Conservation (phyloP, 495 filamentous ascomycete species). For the Penicillium paradoxum region DNA sequence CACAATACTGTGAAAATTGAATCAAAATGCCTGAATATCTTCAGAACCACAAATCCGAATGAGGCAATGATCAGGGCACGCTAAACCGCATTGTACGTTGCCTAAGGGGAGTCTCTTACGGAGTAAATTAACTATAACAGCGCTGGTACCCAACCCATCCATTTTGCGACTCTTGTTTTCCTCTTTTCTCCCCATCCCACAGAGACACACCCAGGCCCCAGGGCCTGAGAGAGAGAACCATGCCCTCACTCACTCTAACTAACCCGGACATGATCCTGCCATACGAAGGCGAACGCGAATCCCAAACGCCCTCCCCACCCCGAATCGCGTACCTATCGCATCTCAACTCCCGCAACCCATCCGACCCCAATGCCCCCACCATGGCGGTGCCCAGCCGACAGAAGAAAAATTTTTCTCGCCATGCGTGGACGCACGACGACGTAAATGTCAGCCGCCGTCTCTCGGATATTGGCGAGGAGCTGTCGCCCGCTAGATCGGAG, state of each 20-base stretch:
- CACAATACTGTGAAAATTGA: not conserved
- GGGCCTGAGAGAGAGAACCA: conserved; percentile 12
- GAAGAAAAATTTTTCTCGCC: conserved; percentile 40
- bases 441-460: conserved; percentile 57
- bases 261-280: conserved; percentile 94
- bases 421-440: conserved; percentile 48
- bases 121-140: conserved; percentile 3
- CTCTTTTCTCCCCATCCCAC: conserved; percentile 1
- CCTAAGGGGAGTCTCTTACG: conserved; percentile 13
- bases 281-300: conserved; percentile 51
- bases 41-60: conserved; percentile 11
- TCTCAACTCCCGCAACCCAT: conserved; percentile 26
- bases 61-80: conserved; percentile 26
- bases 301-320: conserved; percentile 46
- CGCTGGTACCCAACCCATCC: not conserved
- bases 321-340: conserved; percentile 37
- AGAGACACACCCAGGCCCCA: conserved; percentile 6
- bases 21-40: not conserved
- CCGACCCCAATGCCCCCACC: conserved; percentile 16
- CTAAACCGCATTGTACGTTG: conserved; percentile 19
- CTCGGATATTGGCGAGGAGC: conserved; percentile 68
- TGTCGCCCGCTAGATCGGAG: conserved; percentile 26
- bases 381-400: conserved; percentile 12
- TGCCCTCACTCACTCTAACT: conserved; percentile 78
- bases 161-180: conserved; percentile 1